Conservation (phyloP, 2,329 filamentous ascomycete genomes). For the Pleomassaria siparia region DNA sequence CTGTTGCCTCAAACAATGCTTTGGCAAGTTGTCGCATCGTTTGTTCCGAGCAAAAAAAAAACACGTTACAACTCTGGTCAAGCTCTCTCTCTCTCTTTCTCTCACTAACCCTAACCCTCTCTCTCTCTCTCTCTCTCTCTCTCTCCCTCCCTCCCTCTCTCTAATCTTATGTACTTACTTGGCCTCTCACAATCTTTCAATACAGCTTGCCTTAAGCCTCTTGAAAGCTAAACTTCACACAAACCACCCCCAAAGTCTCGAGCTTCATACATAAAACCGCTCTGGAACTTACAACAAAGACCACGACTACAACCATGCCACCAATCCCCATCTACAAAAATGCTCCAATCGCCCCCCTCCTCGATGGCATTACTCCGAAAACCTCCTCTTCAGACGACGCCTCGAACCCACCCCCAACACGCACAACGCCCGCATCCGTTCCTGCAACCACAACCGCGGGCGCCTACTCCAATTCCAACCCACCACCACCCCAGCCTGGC, state of each 20-base stretch:
- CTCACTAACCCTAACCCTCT: no score
- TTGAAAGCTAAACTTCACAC: no score
- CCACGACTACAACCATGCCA: constrained; percentile 4
- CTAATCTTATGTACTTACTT: no score
- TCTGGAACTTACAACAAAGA: neutral
- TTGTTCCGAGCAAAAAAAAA: no score
- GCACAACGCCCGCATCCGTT: constrained; percentile 29
- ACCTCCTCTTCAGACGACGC: constrained; percentile 30
- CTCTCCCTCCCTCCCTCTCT: neutral
- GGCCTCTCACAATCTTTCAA: no score
- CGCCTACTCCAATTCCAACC: constrained; percentile 3
- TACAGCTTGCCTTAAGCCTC: no score
- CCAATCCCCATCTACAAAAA: constrained; percentile 44
- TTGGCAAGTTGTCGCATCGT: constrained; percentile 3
- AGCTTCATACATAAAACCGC: neutral
- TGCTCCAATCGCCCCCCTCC: constrained; percentile 46
- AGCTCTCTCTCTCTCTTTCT: no score
- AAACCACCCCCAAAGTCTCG: no score
- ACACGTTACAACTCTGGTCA: no score
- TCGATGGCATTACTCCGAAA: constrained; percentile 39
- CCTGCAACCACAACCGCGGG: constrained; percentile 34
- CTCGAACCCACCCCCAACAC: constrained; percentile 36
- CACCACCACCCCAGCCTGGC: constrained; percentile 38
- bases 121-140: no score
- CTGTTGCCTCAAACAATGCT: no score